Conservation (phyloP, 352 stramenopile species). For the Pythium dissotocum region DNA sequence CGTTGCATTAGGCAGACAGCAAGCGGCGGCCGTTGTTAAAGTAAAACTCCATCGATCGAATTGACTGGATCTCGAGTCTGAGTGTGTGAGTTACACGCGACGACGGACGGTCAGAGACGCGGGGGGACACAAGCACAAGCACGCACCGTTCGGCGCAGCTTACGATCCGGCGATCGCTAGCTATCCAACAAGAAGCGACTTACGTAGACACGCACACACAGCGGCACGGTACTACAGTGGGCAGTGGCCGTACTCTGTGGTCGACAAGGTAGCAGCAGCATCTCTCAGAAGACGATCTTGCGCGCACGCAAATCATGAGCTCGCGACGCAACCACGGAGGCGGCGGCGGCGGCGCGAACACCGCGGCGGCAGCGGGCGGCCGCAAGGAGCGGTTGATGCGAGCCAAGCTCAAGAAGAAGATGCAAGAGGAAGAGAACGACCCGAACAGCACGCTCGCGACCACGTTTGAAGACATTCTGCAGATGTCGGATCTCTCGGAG, state of each 20-base stretch:
- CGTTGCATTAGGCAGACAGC: too few species aligned
- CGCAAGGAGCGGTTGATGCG: slow-evolving; percentile 85
- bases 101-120: slow-evolving; percentile 26
- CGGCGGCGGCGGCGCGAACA: slow-evolving; percentile 33
- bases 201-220: slow-evolving; percentile 4
- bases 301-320: neutral
- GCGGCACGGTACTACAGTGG: neutral
- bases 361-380: slow-evolving; percentile 35
- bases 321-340: slow-evolving; percentile 32
- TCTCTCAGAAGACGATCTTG: slow-evolving; percentile 1
- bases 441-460: slow-evolving; percentile 32
- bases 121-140: slow-evolving; percentile 36
- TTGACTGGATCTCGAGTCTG: neutral
- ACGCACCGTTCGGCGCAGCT: slow-evolving; percentile 3
- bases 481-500: slow-evolving; percentile 90
- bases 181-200: neutral
- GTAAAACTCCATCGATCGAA: too few species aligned
- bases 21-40: too few species aligned
- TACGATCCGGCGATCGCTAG: slow-evolving; percentile 16
- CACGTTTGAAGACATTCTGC: slow-evolving; percentile 88
- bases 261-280: neutral
- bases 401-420: slow-evolving; percentile 89
- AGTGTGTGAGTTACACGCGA: slow-evolving; percentile 18
- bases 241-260: neutral
- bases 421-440: slow-evolving; percentile 62